These are phyloP conservation scores for Solanum pennellii DNA, from an alignment of 257 asterid genomes.

Conservation along the genomic window DNA sequence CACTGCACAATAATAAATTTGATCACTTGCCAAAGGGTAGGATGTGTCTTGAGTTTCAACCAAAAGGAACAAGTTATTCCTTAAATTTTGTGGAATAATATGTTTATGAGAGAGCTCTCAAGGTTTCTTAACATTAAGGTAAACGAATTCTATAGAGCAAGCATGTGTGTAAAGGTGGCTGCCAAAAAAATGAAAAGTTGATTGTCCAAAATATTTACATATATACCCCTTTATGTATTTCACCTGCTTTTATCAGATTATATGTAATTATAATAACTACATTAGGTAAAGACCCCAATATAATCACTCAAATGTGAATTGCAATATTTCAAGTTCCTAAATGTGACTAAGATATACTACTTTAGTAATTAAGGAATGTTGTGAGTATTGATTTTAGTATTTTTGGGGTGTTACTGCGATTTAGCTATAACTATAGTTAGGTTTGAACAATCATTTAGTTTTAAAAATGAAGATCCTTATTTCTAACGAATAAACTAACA, in stretches of 20 bases:
- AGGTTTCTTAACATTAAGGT: background rate
- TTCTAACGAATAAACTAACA: background rate
- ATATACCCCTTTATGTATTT: no score
- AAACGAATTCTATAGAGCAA: no score
- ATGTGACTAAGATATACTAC: background rate
- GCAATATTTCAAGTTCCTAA: background rate
- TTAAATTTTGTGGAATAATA: background rate
- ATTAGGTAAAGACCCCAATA: background rate
- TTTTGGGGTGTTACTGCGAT: background rate
- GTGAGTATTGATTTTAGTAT: background rate
- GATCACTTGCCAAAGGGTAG: background rate
- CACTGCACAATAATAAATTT: background rate
- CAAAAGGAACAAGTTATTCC: background rate
- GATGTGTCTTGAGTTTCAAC: background rate
- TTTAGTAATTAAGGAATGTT: background rate
- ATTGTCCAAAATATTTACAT: background rate
- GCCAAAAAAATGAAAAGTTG: background rate
- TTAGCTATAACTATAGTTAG: background rate
- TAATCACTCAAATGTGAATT: background rate
- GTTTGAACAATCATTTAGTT: background rate
- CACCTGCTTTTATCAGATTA: background rate
- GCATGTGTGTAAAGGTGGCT: background rate
- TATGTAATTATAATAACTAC: no score
- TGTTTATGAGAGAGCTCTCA: background rate
- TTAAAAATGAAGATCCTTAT: background rate